These are phyloP conservation scores for Cymbopogon citratus DNA, from an alignment of 176 grass and related monocot species.

Conservation along the genomic window DNA sequence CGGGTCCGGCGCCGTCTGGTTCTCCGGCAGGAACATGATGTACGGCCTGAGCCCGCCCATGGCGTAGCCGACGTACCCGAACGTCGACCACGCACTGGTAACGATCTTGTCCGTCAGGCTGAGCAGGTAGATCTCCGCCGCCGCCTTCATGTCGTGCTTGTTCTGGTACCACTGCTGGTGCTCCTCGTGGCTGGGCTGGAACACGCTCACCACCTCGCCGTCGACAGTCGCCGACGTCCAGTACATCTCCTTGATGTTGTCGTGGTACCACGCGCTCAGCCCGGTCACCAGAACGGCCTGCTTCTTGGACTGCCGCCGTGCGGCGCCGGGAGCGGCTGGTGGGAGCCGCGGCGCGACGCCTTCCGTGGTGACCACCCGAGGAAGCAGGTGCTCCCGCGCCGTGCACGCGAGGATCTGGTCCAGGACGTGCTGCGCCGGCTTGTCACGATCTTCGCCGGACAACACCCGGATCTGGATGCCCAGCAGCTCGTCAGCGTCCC, in stretches of 20 bases:
- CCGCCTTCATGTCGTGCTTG: conserved; percentile 34
- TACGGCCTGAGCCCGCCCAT: conserved; percentile 26
- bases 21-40: neutral
- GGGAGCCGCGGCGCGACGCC: no score
- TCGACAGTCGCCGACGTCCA: conserved; percentile 6
- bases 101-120: conserved; percentile 18
- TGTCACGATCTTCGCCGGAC: conserved; percentile 3
- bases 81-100: conserved; percentile 24
- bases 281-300: conserved; percentile 28
- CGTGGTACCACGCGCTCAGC: conserved; percentile 29
- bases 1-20: neutral
- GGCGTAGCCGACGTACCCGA: conserved; percentile 17
- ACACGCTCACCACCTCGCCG: conserved; percentile 40
- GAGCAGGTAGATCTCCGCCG: conserved; percentile 37
- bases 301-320: neutral
- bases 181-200: conserved; percentile 63
- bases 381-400: conserved; percentile 25
- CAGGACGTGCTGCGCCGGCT: neutral
- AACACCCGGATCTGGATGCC: conserved; percentile 62
- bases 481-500: conserved; percentile 15
- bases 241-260: conserved; percentile 44
- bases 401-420: conserved; percentile 44
- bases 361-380: neutral
- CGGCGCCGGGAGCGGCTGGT: neutral
- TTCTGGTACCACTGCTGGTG: neutral